Base-by-base conservation (phyloP, 257 asterid genomes). In the Gentiana macrophylla region DNA sequence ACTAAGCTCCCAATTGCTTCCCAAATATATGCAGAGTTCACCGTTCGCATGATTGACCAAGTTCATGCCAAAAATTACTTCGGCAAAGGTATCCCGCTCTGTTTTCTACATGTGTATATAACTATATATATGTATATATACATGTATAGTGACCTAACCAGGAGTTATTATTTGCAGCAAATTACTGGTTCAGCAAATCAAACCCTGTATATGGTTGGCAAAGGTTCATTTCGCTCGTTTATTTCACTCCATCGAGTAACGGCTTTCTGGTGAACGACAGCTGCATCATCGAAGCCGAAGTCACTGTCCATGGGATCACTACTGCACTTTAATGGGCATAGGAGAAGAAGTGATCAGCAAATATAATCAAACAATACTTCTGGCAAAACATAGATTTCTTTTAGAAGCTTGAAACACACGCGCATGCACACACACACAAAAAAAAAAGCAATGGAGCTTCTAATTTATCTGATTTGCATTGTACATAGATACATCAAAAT, bases 201-300 rank as follows among this genome's bases (percentile, higher is more conserved):
- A 73, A 50, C 49, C 41, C 74, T 7, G 56, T 66, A 12, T 67
- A 77, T 37, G 95, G 93, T n/a, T 83, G 89, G 89, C 80, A 79
- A 60, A 69, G 82, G 71, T 86, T 72, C 48, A 64, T 80, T 44
- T 72, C 84, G 1, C 57, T 72, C n/a, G 67, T 32, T 45, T 71
- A 69, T 62, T 73, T 86, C 57, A 60, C 67, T 55, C 45, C 12
- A 64, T 44, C 75, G 1, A 35, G 53, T 6, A 5, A 46, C 8
- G 79, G 86, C 13, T 73, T 70, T 59, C 65, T 74, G 50, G 65
- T 74, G 55, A 80, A 64, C 43, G 76, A 85, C 61, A 24, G 48
- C 56, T 76, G 83, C 73, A 10, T 68, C 55, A 69, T 85, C 50
- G 89, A 85, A 65, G 80, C 83, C 49, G 89, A 85, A 70, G 68